Evolutionary conservation across 108 stramenopile genomes (phyloP).

Genomic region (Cylindrotheca fusiformis): DNA sequence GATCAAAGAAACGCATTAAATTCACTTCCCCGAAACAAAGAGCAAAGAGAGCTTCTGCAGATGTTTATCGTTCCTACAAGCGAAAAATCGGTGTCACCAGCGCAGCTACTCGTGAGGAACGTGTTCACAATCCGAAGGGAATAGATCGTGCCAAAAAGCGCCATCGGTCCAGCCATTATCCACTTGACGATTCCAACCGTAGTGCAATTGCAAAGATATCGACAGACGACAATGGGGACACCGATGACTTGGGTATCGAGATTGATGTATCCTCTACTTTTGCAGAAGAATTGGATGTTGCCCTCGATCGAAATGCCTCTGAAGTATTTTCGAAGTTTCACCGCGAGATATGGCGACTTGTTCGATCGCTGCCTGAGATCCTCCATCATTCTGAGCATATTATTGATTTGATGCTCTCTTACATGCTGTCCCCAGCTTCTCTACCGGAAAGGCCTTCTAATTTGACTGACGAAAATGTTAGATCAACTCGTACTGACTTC

Average conservation of each 20-base stretch:
- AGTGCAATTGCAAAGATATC: conserved; percentile 14
- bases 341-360: conserved; percentile 60
- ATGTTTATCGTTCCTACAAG: conserved; percentile 79
- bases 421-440: conserved; percentile 52
- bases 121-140: conserved; percentile 54
- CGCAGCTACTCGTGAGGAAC: conserved; percentile 70
- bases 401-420: conserved; percentile 56
- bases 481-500: conserved; percentile 12
- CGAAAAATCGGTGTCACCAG: conserved; percentile 53
- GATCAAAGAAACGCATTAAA: conserved; percentile 71
- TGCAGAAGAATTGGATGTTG: conserved; percentile 68
- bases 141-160: conserved; percentile 25
- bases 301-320: conserved; percentile 79
- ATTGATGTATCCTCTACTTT: conserved; percentile 54
- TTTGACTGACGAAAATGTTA: neutral
- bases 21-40: conserved; percentile 69
- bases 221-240: conserved; percentile 14
- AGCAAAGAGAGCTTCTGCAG: conserved; percentile 71
- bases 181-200: conserved; percentile 10
- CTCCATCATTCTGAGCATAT: conserved; percentile 69
- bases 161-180: conserved; percentile 16
- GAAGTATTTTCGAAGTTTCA: conserved; percentile 67
- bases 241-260: conserved; percentile 14
- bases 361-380: conserved; percentile 76
- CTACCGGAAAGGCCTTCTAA: conserved; percentile 26